Evolutionary conservation across 108 stramenopile genomes (phyloP).

Genomic region (Bacterosira constricta): DNA sequence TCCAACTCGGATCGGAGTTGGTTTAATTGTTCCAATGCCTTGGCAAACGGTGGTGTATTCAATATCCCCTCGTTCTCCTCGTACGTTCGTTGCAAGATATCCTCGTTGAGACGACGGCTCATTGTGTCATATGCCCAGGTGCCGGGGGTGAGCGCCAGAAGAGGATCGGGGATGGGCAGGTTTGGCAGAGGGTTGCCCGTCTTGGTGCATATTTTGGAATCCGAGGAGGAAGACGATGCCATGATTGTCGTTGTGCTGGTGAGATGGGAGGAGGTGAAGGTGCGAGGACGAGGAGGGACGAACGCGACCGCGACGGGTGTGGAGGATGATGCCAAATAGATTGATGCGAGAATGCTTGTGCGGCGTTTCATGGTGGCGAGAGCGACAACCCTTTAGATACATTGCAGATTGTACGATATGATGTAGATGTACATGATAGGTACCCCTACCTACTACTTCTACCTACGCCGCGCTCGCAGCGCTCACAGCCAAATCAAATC

Average conservation of each 20-base stretch:
- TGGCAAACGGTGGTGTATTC: constrained; percentile 56
- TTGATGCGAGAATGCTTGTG: too few species aligned
- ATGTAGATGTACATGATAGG: too few species aligned
- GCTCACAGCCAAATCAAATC: too few species aligned
- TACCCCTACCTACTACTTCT: too few species aligned
- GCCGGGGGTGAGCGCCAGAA: constrained; percentile 75
- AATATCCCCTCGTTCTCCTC: constrained; percentile 81
- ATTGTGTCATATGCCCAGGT: constrained; percentile 98
- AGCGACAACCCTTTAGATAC: too few species aligned
- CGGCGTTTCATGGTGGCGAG: too few species aligned
- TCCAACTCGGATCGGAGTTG: constrained; percentile 74
- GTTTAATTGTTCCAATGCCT: constrained; percentile 60
- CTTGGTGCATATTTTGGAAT: constrained; percentile 20
- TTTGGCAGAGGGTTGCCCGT: constrained; percentile 61
- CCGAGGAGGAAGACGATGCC: not conserved
- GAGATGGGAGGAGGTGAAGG: too few species aligned
- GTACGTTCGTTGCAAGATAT: constrained; percentile 90
- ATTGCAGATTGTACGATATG: too few species aligned
- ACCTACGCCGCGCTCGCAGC: too few species aligned
- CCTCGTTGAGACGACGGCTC: constrained; percentile 88
- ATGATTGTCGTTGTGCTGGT: constrained; percentile 4
- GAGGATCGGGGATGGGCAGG: constrained; percentile 71
- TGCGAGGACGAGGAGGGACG: too few species aligned
- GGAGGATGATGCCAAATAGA: too few species aligned
- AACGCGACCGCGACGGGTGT: too few species aligned